Conservation (phyloP, 257 asterid genomes). For the Solanum peruvianum region DNA sequence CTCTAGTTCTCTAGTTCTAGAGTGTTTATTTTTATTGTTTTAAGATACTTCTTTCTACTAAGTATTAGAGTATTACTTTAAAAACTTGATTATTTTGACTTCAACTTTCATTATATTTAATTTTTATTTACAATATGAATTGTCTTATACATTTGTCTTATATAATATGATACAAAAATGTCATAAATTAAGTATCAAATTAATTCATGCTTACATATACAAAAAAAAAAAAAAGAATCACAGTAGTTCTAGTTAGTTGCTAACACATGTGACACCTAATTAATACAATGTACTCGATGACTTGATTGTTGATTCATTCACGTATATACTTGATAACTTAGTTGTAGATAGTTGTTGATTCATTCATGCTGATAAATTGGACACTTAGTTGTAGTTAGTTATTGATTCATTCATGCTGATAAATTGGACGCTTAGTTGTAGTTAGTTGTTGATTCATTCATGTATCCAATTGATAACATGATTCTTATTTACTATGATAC, state of each 20-base stretch:
- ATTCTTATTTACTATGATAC: no score
- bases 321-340: no score
- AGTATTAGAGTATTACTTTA: background rate
- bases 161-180: background rate
- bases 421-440: background rate
- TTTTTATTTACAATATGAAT: no score
- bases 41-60: background rate
- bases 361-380: background rate
- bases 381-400: no score
- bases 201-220: background rate
- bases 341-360: background rate
- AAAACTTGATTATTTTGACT: background rate
- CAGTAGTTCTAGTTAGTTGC: background rate
- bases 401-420: background rate
- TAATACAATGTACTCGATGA: background rate
- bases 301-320: background rate
- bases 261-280: background rate
- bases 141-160: background rate
- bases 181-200: background rate
- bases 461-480: no score
- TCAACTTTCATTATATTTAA: background rate
- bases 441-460: background rate
- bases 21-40: background rate
- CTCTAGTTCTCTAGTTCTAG: background rate
- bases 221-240: background rate